Percentiles rank a stretch among this genome's conserved stretches.
phyloP scores from a whole-genome alignment of 129 eudicot genomes.

The Lactuca sativa region DNA sequence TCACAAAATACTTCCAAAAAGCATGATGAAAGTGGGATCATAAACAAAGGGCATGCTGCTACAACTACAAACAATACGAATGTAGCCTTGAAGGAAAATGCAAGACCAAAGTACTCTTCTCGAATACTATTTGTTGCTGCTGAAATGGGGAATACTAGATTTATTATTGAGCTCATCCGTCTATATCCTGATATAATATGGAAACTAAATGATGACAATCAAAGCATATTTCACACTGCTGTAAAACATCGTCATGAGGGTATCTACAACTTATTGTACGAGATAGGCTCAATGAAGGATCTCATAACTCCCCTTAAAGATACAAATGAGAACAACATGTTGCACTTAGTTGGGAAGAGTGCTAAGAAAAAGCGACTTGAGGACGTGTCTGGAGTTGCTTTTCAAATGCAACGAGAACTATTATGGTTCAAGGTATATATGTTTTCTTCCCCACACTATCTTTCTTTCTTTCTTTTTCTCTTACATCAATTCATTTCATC shows the following conservation, averaged over 20 bases:
- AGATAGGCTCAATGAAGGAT: conserved; percentile 40
- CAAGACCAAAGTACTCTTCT: conserved; percentile 15
- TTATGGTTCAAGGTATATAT: conserved; percentile 42
- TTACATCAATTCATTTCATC: too few species aligned
- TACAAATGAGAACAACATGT: conserved; percentile 25
- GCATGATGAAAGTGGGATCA: conserved; percentile 20
- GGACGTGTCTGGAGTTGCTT: conserved; percentile 39
- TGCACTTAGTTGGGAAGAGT: conserved; percentile 41
- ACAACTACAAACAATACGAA: background rate
- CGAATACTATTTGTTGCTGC: conserved; percentile 40
- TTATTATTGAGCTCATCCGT: conserved; percentile 30
- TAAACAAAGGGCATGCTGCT: background rate
- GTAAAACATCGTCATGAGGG: conserved; percentile 38
- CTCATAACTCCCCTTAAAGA: conserved; percentile 29
- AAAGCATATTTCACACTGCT: conserved; percentile 42
- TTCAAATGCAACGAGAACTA: conserved; percentile 47
- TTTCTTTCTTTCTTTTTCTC: too few species aligned
- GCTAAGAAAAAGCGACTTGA: conserved; percentile 29
- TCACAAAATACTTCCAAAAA: conserved; percentile 16
- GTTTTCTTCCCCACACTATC: background rate
- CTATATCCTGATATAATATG: conserved; percentile 47
- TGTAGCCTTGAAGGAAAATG: background rate
- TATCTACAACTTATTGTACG: conserved; percentile 40
- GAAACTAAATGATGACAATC: conserved; percentile 38
- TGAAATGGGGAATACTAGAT: conserved; percentile 35